These are phyloP conservation scores for Macrolepiota fuliginosa DNA, from an alignment of 768 basidiomycete species.

Conservation along the genomic window DNA sequence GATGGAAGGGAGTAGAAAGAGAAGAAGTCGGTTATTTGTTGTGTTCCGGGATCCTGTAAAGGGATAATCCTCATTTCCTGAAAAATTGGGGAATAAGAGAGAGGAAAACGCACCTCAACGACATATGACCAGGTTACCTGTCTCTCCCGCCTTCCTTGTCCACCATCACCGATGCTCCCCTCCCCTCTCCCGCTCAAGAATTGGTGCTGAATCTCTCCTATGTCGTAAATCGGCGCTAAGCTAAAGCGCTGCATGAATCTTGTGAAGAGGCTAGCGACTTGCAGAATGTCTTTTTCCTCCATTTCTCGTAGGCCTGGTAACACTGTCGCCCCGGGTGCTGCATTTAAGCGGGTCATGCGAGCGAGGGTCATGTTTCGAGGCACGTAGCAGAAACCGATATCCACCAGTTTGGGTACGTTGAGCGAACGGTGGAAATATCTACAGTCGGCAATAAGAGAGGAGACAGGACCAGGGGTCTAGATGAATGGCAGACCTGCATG, in stretches of 20 bases:
- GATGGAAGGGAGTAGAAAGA: slow-evolving; percentile 98
- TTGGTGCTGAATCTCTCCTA: slow-evolving; percentile 83
- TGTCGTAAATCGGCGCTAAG: slow-evolving; percentile 69
- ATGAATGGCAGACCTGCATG: slow-evolving; percentile 60
- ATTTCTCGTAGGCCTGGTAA: slow-evolving; percentile 83
- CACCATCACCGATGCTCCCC: slow-evolving; percentile 49
- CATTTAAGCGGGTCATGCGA: slow-evolving; percentile 79
- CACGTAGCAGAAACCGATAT: slow-evolving; percentile 85
- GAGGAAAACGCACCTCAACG: slow-evolving; percentile 64
- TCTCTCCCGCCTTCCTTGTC: slow-evolving; percentile 52
- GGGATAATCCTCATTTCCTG: not conserved
- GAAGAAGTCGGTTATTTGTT: slow-evolving; percentile 91
- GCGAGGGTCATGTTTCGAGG: slow-evolving; percentile 88
- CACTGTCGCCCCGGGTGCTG: slow-evolving; percentile 50
- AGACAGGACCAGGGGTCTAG: not conserved
- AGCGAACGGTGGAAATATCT: slow-evolving; percentile 89
- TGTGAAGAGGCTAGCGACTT: slow-evolving; percentile 67
- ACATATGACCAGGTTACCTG: slow-evolving; percentile 98
- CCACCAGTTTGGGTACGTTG: slow-evolving; percentile 89
- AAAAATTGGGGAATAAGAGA: slow-evolving; percentile 4
- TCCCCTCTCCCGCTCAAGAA: slow-evolving; percentile 82
- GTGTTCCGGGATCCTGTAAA: slow-evolving; percentile 72
- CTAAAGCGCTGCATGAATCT: slow-evolving; percentile 86
- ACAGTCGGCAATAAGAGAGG: slow-evolving; percentile 10
- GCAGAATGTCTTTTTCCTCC: slow-evolving; percentile 71